Percentiles rank a stretch among this genome's conserved stretches.
phyloP scores from a whole-genome alignment of 2,329 filamentous ascomycete genomes.

The Zalaria obscura region DNA sequence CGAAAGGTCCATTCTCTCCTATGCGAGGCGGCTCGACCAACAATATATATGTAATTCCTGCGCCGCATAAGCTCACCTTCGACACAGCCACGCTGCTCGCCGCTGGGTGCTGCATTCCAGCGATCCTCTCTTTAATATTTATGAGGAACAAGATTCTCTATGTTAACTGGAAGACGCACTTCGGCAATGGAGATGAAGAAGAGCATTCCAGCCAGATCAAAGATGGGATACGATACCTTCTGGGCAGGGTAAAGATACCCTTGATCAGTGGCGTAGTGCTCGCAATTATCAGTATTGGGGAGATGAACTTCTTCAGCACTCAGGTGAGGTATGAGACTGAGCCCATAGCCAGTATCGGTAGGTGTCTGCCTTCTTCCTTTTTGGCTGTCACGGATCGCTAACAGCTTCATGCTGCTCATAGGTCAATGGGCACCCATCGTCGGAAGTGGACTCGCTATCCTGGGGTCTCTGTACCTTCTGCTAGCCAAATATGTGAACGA shows the following conservation, averaged over 20 bases:
- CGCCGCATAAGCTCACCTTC: slow-evolving; percentile 41
- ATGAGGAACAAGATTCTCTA: slow-evolving; percentile 52
- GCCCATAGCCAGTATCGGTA: slow-evolving; percentile 46
- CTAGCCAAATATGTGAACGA: slow-evolving; percentile 22
- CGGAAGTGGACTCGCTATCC: slow-evolving; percentile 41
- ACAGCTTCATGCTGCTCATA: slow-evolving; percentile 9
- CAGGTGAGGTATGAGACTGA: slow-evolving; percentile 47
- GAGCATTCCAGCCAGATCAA: slow-evolving; percentile 26
- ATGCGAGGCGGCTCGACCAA: slow-evolving; percentile 41
- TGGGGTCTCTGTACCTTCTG: slow-evolving; percentile 45
- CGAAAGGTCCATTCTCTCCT: slow-evolving; percentile 37
- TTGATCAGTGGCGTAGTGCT: slow-evolving; percentile 45
- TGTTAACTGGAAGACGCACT: slow-evolving; percentile 41
- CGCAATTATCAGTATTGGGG: slow-evolving; percentile 46
- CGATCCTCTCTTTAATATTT: slow-evolving; percentile 45
- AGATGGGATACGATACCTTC: slow-evolving; percentile 26
- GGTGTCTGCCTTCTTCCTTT: slow-evolving; percentile 9
- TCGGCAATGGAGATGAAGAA: slow-evolving; percentile 18
- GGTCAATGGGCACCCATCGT: slow-evolving; percentile 48
- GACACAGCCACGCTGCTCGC: slow-evolving; percentile 45
- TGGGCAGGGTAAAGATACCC: slow-evolving; percentile 38
- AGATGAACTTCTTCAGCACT: slow-evolving; percentile 47
- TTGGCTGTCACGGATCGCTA: not conserved
- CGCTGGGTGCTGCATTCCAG: slow-evolving; percentile 51
- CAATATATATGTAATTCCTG: slow-evolving; percentile 49